A percentile compares a stretch with the other conserved stretches of the same genome.
phyloP scores from a whole-genome alignment of 108 stramenopile species.

The Cylindrotheca closterium region DNA sequence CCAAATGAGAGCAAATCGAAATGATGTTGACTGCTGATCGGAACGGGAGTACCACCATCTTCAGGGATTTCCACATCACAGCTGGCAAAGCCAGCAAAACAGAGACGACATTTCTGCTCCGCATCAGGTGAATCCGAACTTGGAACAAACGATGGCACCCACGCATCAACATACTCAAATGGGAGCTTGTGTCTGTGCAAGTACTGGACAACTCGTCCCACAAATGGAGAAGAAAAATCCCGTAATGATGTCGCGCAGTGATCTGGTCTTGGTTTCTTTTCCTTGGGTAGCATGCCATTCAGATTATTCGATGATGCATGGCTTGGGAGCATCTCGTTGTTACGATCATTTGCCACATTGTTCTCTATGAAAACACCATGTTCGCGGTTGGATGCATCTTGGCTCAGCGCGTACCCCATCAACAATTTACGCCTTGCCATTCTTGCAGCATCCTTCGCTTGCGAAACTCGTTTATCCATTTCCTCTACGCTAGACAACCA shows the following conservation, averaged over 20 bases:
- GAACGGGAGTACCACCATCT: slow-evolving; percentile 23
- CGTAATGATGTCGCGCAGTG: slow-evolving; percentile 16
- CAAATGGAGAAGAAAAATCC: slow-evolving; percentile 66
- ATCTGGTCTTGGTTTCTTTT: neutral
- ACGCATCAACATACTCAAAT: slow-evolving; percentile 87
- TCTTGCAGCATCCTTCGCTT: slow-evolving; percentile 71
- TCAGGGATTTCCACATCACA: slow-evolving; percentile 41
- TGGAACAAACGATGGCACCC: slow-evolving; percentile 75
- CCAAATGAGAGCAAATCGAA: slow-evolving; percentile 77
- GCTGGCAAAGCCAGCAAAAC: slow-evolving; percentile 78
- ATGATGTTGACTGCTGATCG: slow-evolving; percentile 38
- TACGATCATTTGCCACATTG: slow-evolving; percentile 17
- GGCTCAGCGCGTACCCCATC: slow-evolving; percentile 79
- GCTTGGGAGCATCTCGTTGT: slow-evolving; percentile 15
- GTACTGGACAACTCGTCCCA: slow-evolving; percentile 63
- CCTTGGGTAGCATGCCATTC: neutral
- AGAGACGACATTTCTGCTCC: slow-evolving; percentile 52
- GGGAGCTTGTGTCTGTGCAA: slow-evolving; percentile 68
- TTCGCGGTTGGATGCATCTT: slow-evolving; percentile 49
- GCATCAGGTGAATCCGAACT: slow-evolving; percentile 5
- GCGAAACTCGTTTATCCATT: slow-evolving; percentile 68
- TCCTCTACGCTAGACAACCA: slow-evolving; percentile 81
- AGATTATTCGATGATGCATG: neutral
- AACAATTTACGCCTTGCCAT: slow-evolving; percentile 67
- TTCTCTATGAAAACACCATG: slow-evolving; percentile 83